These are phyloP conservation scores for Cladosporium sp. DNA, from an alignment of 2,329 filamentous ascomycete genomes.

Conservation along the genomic window DNA sequence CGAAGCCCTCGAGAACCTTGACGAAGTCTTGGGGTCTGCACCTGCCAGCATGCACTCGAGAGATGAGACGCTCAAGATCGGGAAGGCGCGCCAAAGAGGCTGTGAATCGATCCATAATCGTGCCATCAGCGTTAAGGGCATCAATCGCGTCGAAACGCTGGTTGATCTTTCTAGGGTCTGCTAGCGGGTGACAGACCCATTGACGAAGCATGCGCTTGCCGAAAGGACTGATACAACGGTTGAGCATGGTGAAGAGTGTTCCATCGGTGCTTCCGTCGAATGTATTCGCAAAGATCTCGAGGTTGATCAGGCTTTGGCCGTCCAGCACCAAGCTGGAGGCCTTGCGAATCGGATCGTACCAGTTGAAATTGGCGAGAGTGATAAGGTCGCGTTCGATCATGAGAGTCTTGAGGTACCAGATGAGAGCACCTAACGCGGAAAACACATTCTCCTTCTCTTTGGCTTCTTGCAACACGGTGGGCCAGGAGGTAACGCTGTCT, in stretches of 20 bases:
- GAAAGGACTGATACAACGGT: slow-evolving; percentile 93
- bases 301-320: slow-evolving; percentile 92
- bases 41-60: slow-evolving; percentile 85
- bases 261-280: slow-evolving; percentile 81
- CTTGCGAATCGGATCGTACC: slow-evolving; percentile 92
- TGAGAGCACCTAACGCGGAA: slow-evolving; percentile 83
- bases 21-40: slow-evolving; percentile 92
- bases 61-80: slow-evolving; percentile 90
- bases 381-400: slow-evolving; percentile 87
- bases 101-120: slow-evolving; percentile 80
- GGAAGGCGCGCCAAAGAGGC: slow-evolving; percentile 87
- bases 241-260: slow-evolving; percentile 84
- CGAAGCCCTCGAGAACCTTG: slow-evolving; percentile 88
- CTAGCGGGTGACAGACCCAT: slow-evolving; percentile 95
- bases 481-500: slow-evolving; percentile 66
- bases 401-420: slow-evolving; percentile 76
- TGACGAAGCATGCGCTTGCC: slow-evolving; percentile 94
- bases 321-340: slow-evolving; percentile 85
- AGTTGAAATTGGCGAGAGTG: slow-evolving; percentile 84
- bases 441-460: slow-evolving; percentile 78
- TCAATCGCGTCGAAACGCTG: slow-evolving; percentile 92
- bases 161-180: slow-evolving; percentile 83
- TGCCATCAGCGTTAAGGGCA: slow-evolving; percentile 77
- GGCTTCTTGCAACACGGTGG: slow-evolving; percentile 65
- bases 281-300: slow-evolving; percentile 95